Base-by-base conservation (phyloP, 2,329 filamentous ascomycete species). In the Verticillium tricorpus region DNA sequence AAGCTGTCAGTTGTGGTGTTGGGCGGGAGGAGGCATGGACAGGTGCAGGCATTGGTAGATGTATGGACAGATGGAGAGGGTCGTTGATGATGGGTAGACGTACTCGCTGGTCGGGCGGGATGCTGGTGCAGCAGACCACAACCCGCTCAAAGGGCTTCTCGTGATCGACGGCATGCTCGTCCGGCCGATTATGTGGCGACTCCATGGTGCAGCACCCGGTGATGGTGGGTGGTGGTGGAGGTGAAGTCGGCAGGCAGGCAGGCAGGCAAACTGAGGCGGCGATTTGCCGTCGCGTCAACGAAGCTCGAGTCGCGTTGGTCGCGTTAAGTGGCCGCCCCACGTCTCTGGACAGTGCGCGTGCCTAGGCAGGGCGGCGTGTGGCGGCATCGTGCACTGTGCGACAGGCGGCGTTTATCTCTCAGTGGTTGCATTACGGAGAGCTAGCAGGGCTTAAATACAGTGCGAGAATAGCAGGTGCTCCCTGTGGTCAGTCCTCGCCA, bases 51-150 rank as follows among this genome's bases (percentile, higher is more conserved):
- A 28, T 28, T 5, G 28, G 4, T 4, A 25, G 25, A 25, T 25
- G 25, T 4, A 25, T 2, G 25, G 25, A 6, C 5, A 28, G 5
- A 6, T 28, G 28, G 34, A 14, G 14, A 52, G 54, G 37, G 17
- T 31, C 14, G 25, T 22, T 14, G 52, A 17, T 28, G 28, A 55
- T 22, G 34, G 56, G 39, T 58, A n/a, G 37, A 56, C 56, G 22
- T 22, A 58, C 56, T 40, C 56, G 34, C 25, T 40, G 56, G 34
- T 58, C n/a, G 17, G 19, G 14, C 22, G 50, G 64, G 67, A 97
- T 89, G 68, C 90, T 93, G 58, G 93, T 97, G 77, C 92, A 96
- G 82, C 93, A 97, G 68, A 97, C 82, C 64, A 95, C 85, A 60
- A 92, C 84, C 68, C 90, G 89, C 65, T 80, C 80, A 67, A 93